Conservation (phyloP, 139 green algal genomes). For the Desmodesmus armatus region DNA sequence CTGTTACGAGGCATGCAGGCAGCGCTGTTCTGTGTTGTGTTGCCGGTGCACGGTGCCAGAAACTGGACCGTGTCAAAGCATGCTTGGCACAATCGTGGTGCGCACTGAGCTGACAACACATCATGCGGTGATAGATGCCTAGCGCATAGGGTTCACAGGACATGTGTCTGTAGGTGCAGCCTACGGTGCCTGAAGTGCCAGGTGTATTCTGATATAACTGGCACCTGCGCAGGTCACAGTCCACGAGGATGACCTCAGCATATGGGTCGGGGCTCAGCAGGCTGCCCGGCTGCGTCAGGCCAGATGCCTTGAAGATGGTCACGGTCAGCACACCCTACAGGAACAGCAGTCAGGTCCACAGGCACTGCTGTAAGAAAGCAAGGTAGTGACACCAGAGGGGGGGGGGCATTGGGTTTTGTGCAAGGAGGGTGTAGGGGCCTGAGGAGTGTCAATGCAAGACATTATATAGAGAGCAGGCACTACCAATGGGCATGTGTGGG, state of each 20-base stretch:
- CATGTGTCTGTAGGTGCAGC: background rate
- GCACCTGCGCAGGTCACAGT: slow-evolving; percentile 44
- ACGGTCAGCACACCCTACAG: slow-evolving; percentile 57
- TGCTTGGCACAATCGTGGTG: too few species aligned
- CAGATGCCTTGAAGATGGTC: slow-evolving; percentile 40
- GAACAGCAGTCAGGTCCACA: too few species aligned
- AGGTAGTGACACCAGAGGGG: too few species aligned
- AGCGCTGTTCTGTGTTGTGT: background rate
- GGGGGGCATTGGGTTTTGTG: too few species aligned
- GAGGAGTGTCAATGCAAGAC: too few species aligned
- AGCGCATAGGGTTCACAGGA: background rate
- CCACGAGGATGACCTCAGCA: slow-evolving; percentile 34
- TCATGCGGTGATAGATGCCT: background rate
- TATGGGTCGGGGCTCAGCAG: slow-evolving; percentile 24
- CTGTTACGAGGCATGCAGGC: too few species aligned
- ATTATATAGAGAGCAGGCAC: too few species aligned
- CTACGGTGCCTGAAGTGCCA: background rate
- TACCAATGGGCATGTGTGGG: too few species aligned
- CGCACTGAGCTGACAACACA: too few species aligned
- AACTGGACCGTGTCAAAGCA: background rate
- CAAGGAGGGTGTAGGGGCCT: too few species aligned
- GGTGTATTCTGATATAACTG: background rate
- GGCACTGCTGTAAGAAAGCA: too few species aligned
- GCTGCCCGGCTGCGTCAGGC: background rate
- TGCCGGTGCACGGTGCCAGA: background rate